Evolutionary conservation across 225 moss, liverwort and hornwort species (phyloP).

Genomic region (Straminergon stramineum): DNA sequence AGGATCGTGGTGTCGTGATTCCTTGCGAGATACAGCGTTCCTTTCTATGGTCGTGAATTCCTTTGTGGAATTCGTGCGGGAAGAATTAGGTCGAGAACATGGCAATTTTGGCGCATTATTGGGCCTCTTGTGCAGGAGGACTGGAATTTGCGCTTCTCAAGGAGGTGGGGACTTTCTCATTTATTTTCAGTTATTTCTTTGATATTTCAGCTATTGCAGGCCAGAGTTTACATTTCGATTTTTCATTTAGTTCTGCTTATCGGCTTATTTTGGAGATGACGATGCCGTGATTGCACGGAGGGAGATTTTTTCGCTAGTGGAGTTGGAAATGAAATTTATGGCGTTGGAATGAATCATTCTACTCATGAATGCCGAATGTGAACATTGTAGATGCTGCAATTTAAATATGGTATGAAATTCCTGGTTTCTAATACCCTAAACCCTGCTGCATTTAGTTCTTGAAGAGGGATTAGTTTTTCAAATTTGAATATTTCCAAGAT

Average conservation of each 20-base stretch:
- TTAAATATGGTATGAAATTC: background rate
- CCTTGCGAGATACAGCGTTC: background rate
- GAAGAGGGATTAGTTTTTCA: background rate
- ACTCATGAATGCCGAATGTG: background rate
- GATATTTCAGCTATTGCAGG: background rate
- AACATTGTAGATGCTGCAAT: background rate
- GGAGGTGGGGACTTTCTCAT: constrained; percentile 22
- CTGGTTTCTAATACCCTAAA: background rate
- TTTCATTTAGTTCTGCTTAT: background rate
- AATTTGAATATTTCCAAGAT: background rate
- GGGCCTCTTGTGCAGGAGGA: constrained; percentile 78
- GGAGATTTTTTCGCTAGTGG: background rate
- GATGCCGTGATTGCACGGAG: background rate
- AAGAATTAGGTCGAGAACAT: background rate
- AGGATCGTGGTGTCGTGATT: background rate
- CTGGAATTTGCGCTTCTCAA: constrained; percentile 51
- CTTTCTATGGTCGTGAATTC: background rate
- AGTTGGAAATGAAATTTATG: background rate
- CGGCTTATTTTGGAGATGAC: background rate
- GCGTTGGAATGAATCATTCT: background rate
- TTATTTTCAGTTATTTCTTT: background rate
- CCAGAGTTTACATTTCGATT: background rate
- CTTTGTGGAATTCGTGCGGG: background rate
- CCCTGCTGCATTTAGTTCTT: background rate
- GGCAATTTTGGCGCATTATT: constrained; percentile 47